These are phyloP conservation scores for Mortierella sp. DNA, from an alignment of 371 early-diverging fungal species.

Conservation along the genomic window DNA sequence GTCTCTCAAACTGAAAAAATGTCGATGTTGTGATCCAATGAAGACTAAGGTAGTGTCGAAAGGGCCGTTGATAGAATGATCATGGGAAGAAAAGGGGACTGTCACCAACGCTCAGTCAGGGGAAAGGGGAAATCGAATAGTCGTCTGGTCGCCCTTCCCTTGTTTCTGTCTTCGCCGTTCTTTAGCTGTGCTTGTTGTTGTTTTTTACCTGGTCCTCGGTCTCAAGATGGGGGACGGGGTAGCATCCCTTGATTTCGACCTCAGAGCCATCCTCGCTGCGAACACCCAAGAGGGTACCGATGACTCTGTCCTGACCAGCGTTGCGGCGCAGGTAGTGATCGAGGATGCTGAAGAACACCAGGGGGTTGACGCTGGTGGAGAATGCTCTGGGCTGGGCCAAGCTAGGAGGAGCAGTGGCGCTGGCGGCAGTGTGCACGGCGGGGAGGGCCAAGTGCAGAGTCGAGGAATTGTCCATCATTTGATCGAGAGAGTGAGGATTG, in stretches of 20 bases:
- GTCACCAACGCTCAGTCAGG: background rate
- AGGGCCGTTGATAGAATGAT: background rate
- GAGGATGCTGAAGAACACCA: conserved; percentile 92
- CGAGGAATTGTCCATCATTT: conserved; percentile 57
- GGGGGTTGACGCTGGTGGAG: conserved; percentile 81
- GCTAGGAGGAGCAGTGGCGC: conserved; percentile 42
- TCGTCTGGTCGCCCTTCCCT: background rate
- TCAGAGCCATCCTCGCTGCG: conserved; percentile 89
- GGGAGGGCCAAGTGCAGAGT: conserved; percentile 58
- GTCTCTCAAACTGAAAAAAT: background rate
- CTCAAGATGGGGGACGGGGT: conserved; percentile 86
- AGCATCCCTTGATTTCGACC: conserved; percentile 91
- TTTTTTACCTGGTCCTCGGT: conserved; percentile 70
- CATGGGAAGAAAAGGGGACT: background rate
- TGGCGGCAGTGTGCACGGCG: conserved; percentile 57
- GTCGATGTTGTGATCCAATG: background rate
- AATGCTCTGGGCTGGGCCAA: conserved; percentile 70
- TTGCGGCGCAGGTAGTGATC: conserved; percentile 93
- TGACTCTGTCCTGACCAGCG: conserved; percentile 85
- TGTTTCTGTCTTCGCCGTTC: background rate
- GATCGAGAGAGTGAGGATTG: conserved; percentile 24
- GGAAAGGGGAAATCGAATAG: background rate
- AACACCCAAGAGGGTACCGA: conserved; percentile 91
- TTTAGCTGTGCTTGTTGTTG: background rate
- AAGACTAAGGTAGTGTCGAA: background rate